Evolutionary conservation across 225 moss, liverwort and hornwort species (phyloP), one percentile per base, ranked within the genome.

Genomic region (Thuidium tamariscinum): DNA sequence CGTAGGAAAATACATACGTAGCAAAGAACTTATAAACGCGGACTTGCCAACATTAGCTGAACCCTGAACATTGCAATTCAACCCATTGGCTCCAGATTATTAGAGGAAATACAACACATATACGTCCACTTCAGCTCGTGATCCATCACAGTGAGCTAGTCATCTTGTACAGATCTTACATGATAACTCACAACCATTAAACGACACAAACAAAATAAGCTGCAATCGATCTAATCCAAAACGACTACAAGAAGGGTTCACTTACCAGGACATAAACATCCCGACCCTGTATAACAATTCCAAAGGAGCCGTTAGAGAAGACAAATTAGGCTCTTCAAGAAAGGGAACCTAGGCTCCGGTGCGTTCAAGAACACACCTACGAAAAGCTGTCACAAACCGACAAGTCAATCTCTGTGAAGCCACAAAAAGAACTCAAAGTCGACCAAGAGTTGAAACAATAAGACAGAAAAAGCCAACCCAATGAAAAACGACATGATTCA

Each of bases 1-100:
- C 44, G 57, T 30, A 68, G 74, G 54, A 67, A 72, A 86, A 57
- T 39, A 84, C 98, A 81, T 95, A 99, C 98, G 92, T 62, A 99
- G 93, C 83, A 99, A 88, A 77, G 99, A 91, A 88, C 90, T 97
- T 85, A 99, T 96, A 46, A 99, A 96, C 36, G 99, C 99, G 59
- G 99, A 99, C 75, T 99, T 99, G 81, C 99, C 99, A 77, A 97
- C 99, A 76, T 99, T 99, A n/a, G 99, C 99, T 84, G 99, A 97
- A 71, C 99, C 99, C 99, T 97, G 95, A 76, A 92, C 78, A 83
- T 77, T 68, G 77, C 76, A 83, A 65, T 74, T 73, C 83, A 67
- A 60, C 39, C 17, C 81, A 86, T 85, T 39, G 84, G 64, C 76
- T 83, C 71, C 51, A 39, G 16, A 75, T 36, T 34, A 56, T 61